Percentiles rank a stretch among this genome's conserved stretches.
Conservation (phyloP, 2,329 filamentous ascomycete genomes). For the Fusarium camptoceras region DNA sequence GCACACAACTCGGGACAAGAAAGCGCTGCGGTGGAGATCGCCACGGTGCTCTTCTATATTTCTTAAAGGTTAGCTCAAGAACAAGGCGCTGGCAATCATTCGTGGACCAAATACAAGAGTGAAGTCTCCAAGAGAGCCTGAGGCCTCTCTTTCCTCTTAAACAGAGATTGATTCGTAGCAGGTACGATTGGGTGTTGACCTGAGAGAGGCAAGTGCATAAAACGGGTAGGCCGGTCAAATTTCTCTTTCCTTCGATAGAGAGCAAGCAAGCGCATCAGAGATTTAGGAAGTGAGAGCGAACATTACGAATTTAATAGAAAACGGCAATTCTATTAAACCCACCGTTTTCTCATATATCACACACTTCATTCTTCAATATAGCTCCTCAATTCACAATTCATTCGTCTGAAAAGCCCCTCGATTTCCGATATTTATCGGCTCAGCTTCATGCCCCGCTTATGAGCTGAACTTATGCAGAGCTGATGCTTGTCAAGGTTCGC, state of each 20-base stretch:
- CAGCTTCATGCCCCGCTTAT: too few species aligned
- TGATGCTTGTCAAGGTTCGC: slow-evolving; percentile 10
- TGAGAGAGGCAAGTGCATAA: slow-evolving; percentile 2
- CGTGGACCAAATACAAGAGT: background rate
- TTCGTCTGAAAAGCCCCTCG: slow-evolving; percentile 16
- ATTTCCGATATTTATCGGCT: slow-evolving; percentile 44
- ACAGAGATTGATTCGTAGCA: background rate
- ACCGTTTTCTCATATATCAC: slow-evolving; percentile 30
- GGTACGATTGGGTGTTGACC: background rate
- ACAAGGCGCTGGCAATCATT: background rate
- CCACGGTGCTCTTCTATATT: slow-evolving; percentile 10
- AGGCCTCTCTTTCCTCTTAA: background rate
- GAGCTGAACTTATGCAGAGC: slow-evolving; percentile 22
- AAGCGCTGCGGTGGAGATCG: slow-evolving; percentile 25
- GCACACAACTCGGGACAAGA: slow-evolving; percentile 14
- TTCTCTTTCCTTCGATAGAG: background rate
- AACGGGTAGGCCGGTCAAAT: background rate
- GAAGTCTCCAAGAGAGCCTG: background rate
- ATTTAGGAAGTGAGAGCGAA: slow-evolving; percentile 12
- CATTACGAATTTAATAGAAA: slow-evolving; percentile 26
- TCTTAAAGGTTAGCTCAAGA: slow-evolving; percentile 1
- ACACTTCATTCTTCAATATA: slow-evolving; percentile 14
- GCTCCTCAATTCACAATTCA: slow-evolving; percentile 15
- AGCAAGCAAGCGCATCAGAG: background rate
- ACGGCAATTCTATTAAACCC: background rate